These are phyloP conservation scores for Pyrrhoderma lamaoense DNA, from an alignment of 1,284 basidiomycete genomes.

Conservation along the genomic window DNA sequence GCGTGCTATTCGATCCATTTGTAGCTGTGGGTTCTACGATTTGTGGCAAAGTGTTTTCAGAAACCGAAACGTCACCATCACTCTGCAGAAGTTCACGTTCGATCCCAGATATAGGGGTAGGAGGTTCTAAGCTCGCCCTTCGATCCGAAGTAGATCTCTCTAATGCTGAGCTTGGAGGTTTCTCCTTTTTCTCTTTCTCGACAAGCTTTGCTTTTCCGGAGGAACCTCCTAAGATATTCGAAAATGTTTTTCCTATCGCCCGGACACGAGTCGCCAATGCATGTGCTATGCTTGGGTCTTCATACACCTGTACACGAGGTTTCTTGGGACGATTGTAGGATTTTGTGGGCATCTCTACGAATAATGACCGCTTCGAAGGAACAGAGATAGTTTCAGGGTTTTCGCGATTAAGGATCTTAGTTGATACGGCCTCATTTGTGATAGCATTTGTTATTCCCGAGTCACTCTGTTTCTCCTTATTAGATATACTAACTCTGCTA, in stretches of 20 bases:
- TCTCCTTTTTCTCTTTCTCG: neutral
- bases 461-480: too few relatives aligned
- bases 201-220: too few relatives aligned
- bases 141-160: neutral
- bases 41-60: too few relatives aligned
- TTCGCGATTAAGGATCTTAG: neutral
- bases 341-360: too few relatives aligned
- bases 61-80: too few relatives aligned
- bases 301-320: conserved; percentile 6
- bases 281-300: conserved; percentile 7
- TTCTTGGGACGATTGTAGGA: neutral
- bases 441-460: too few relatives aligned
- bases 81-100: too few relatives aligned
- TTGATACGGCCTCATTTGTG: neutral
- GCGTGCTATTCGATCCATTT: too few relatives aligned
- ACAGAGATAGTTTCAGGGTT: neutral
- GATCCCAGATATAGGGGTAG: too few relatives aligned
- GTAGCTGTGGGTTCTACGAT: too few relatives aligned
- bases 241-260: neutral
- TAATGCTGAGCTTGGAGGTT: neutral
- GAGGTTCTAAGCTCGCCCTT: too few relatives aligned
- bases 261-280: conserved; percentile 4
- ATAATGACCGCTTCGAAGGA: neutral
- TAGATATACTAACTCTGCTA: neutral
- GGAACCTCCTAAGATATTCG: too few relatives aligned